A percentile compares a stretch with the other conserved stretches of the same genome.
These are phyloP conservation scores for Paspalum vaginatum DNA, from an alignment of 176 grass and related monocot species.

Conservation along the genomic window DNA sequence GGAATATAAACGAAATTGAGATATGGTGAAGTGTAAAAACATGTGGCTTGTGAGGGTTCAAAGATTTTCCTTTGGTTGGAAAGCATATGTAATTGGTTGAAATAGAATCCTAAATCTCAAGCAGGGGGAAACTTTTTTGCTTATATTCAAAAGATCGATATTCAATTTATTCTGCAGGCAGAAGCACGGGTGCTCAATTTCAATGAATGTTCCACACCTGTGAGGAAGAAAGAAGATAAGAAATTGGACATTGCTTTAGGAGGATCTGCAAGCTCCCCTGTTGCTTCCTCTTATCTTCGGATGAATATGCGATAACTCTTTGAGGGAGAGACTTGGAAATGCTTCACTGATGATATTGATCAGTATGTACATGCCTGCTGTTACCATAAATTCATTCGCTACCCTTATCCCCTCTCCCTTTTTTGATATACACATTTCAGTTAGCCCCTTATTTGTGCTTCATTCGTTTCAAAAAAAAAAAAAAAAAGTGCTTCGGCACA, in stretches of 20 bases:
- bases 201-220: conserved; percentile 66
- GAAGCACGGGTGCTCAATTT: conserved; percentile 86
- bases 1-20: neutral
- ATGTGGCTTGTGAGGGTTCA: neutral
- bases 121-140: neutral
- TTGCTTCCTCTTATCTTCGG: conserved; percentile 56
- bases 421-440: conserved; percentile 32
- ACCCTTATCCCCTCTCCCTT: neutral
- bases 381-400: conserved; percentile 18
- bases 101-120: neutral
- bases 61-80: neutral
- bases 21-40: neutral
- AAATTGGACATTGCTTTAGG: conserved; percentile 27
- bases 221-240: conserved; percentile 50
- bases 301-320: conserved; percentile 56
- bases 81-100: neutral
- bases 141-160: conserved; percentile 20
- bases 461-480: no score
- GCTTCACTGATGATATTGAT: conserved; percentile 26
- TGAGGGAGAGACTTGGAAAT: neutral
- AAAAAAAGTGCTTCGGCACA: conserved; percentile 10
- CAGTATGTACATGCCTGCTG: conserved; percentile 49
- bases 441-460: neutral
- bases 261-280: conserved; percentile 45
- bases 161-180: conserved; percentile 50